Conservation (phyloP, 441 rosid genomes). For the Pelargonium myrrhifolium region DNA sequence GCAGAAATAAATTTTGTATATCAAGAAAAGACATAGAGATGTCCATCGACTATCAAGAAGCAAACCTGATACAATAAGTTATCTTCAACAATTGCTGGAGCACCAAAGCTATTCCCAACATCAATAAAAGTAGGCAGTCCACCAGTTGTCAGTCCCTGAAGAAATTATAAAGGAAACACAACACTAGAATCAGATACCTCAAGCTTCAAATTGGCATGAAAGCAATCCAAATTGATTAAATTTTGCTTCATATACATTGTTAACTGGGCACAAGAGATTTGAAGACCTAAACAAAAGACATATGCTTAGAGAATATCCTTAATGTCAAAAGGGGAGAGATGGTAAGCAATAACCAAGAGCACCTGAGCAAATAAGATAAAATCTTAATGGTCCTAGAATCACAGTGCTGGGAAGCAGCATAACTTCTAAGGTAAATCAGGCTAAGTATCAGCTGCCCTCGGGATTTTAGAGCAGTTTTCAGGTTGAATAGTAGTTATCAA, state of each 20-base stretch:
- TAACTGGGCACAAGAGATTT: not conserved
- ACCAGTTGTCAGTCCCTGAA: conserved; percentile 88
- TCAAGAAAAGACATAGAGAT: not conserved
- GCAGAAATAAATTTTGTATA: not conserved
- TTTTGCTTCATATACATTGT: not conserved
- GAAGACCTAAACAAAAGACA: conserved; percentile 1
- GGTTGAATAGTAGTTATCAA: not conserved
- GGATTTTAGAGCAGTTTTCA: not conserved
- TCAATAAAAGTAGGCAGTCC: conserved; percentile 94
- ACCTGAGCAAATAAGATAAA: conserved; percentile 1
- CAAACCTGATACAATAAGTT: conserved; percentile 71
- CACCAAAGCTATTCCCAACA: conserved; percentile 92
- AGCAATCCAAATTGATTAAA: not conserved
- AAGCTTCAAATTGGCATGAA: not conserved
- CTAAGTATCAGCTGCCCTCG: too few species aligned
- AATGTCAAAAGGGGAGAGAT: not conserved
- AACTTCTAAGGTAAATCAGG: too few species aligned
- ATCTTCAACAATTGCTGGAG: conserved; percentile 93
- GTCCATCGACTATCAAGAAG: not conserved
- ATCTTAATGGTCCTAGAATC: not conserved
- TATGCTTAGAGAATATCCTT: conserved; percentile 4
- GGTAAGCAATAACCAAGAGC: not conserved
- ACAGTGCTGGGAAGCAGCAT: not conserved
- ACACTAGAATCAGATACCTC: conserved; percentile 3
- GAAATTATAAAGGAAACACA: conserved; percentile 8